Evolutionary conservation across 2,329 filamentous ascomycete genomes (phyloP), one percentile per base, ranked within the genome.

Genomic region (Chrysosphaeria jannelii): DNA sequence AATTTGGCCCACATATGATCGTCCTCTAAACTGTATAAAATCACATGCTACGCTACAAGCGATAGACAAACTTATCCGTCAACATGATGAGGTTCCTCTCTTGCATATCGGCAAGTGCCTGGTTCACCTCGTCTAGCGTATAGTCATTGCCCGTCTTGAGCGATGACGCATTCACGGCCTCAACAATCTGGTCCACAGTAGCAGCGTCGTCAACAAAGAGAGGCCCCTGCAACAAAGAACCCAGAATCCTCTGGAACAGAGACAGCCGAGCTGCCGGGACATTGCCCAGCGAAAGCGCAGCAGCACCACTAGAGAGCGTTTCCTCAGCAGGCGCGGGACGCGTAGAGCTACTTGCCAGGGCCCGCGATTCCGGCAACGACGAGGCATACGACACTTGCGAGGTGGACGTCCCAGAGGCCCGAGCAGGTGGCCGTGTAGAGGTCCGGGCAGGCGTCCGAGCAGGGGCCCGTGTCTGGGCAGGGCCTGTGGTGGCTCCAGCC

Each of bases 161-260:
- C 34, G 63, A 61, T 4, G n/a, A n/a, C n/a, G 48, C 48, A 40
- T 97, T 97, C 23, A 97, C 71, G 6, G 72, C 72, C 4, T 54
- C 55, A 10, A 91, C 54, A 15, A 97, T 54, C 13, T 60, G 59
- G 30, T 65, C 60, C 2, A 91, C 56, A 29, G 68, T 57, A 9
- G 78, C 76, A 10, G 67, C 63, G 36, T 93, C 85, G 29, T 88
- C 74, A 15, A 67, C 62, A 39, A 97, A 97, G n/a, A 97, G 44
- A 8, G 61, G 54, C 4, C 22, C 18, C 35, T 69, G 68, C 36
- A 90, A 67, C 25, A 97, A 52, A 35, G 75, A 70, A 13, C 85
- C 85, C 3, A 97, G 53, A 3, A 71, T 61, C 8, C 61, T 60
- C 25, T 75, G 65, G 64, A 97, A 97, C 2, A 62, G 47, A 5